Conservation (phyloP, 2,329 filamentous ascomycete species). For the Periconia digitata region DNA sequence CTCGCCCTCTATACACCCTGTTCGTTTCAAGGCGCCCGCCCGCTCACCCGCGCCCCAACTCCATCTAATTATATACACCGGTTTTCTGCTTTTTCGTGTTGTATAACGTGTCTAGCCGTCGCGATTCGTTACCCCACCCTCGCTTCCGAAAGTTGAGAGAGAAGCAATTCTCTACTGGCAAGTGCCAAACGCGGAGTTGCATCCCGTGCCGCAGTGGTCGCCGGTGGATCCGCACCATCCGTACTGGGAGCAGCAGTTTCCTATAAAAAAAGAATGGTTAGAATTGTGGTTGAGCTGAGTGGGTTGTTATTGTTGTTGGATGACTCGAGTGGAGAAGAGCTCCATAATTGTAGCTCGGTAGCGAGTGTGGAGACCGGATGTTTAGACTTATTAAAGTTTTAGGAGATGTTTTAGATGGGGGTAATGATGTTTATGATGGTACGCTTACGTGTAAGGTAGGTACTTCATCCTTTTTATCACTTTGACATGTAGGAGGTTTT, state of each 20-base stretch:
- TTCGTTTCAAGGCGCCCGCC: too few relatives aligned
- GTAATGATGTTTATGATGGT: too few relatives aligned
- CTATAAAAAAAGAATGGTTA: constrained; percentile 9
- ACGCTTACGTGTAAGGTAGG: neutral
- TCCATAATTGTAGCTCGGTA: too few relatives aligned
- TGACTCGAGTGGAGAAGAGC: too few relatives aligned
- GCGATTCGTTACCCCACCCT: neutral
- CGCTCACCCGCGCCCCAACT: neutral
- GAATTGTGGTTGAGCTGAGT: constrained; percentile 31
- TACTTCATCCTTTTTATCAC: neutral
- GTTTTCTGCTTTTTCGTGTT: neutral
- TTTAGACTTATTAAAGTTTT: too few relatives aligned
- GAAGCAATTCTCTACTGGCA: too few relatives aligned
- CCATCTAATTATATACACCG: neutral
- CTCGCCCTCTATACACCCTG: too few relatives aligned
- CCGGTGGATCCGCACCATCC: constrained; percentile 44
- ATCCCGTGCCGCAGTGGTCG: constrained; percentile 33
- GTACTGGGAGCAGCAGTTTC: constrained; percentile 48
- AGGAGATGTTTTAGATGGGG: too few relatives aligned
- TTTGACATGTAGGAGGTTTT: neutral
- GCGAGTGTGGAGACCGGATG: too few relatives aligned
- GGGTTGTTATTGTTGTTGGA: neutral
- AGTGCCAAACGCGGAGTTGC: constrained; percentile 35
- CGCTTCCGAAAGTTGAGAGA: too few relatives aligned
- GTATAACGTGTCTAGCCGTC: neutral